A percentile compares a stretch with the other conserved stretches of the same genome.
phyloP scores from a whole-genome alignment of 2,329 filamentous ascomycete genomes.

The Microcyclosporella mali region DNA sequence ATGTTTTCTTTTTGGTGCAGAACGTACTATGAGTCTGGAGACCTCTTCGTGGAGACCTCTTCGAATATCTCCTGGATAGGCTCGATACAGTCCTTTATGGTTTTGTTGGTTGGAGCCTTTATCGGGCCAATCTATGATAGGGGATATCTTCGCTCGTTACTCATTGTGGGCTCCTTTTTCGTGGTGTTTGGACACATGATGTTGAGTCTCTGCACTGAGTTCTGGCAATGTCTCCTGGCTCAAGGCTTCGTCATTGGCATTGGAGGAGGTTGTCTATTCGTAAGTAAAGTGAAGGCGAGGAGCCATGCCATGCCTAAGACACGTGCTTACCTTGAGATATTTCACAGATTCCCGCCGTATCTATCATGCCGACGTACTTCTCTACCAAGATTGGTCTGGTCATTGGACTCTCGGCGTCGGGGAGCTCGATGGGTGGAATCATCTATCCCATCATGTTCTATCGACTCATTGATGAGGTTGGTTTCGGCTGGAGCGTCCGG shows the following conservation, averaged over 20 bases:
- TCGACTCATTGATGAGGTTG: conserved; percentile 24
- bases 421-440: conserved; percentile 35
- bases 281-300: too few species aligned
- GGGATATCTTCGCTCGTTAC: conserved; percentile 41
- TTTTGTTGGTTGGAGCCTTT: conserved; percentile 41
- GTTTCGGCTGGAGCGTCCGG: conserved; percentile 28
- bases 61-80: conserved; percentile 40
- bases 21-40: conserved; percentile 41
- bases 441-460: conserved; percentile 35
- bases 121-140: conserved; percentile 47
- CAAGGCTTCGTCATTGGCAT: conserved; percentile 46
- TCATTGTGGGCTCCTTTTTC: conserved; percentile 39
- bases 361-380: conserved; percentile 46
- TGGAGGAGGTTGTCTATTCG: conserved; percentile 40
- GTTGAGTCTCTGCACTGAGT: conserved; percentile 42
- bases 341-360: conserved; percentile 41
- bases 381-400: conserved; percentile 39
- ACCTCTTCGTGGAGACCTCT: conserved; percentile 30
- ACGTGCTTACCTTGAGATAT: too few species aligned
- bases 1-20: too few species aligned
- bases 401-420: conserved; percentile 42
- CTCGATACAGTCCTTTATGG: conserved; percentile 42
- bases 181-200: conserved; percentile 49
- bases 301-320: too few species aligned
- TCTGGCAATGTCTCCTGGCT: conserved; percentile 47